Evolutionary conservation across 2,329 filamentous ascomycete species (phyloP).

Genomic region (Fusarium luffae): DNA sequence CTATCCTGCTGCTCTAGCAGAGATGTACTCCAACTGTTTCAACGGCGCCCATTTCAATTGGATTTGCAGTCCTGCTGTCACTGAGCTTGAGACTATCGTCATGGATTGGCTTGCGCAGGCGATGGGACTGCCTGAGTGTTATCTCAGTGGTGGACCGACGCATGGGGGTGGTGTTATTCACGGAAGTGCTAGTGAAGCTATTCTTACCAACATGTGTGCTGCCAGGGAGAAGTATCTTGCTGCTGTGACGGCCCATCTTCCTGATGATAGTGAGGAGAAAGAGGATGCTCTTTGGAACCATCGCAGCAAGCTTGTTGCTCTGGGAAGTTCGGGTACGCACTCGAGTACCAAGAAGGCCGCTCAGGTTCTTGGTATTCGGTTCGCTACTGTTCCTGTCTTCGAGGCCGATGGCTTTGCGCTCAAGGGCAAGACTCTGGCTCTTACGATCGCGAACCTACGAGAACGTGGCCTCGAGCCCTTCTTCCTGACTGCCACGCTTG

Average conservation of each 20-base stretch:
- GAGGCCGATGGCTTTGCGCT: constrained; percentile 75
- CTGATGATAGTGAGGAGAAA: constrained; percentile 68
- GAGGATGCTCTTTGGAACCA: constrained; percentile 74
- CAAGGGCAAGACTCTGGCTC: constrained; percentile 70
- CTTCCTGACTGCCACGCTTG: constrained; percentile 84
- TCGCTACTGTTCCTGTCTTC: constrained; percentile 72
- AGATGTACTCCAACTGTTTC: constrained; percentile 91
- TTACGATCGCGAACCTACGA: constrained; percentile 72
- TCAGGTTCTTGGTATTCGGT: constrained; percentile 86
- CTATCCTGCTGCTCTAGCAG: constrained; percentile 87
- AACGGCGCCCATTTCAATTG: constrained; percentile 96
- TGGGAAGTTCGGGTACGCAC: constrained; percentile 84
- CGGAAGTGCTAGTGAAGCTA: constrained; percentile 87
- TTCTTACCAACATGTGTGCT: constrained; percentile 87
- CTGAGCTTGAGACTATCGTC: constrained; percentile 91
- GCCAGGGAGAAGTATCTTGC: constrained; percentile 83
- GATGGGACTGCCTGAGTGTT: constrained; percentile 77
- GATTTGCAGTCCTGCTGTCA: constrained; percentile 92
- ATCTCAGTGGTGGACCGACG: constrained; percentile 75
- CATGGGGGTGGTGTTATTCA: constrained; percentile 92
- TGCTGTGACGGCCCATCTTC: constrained; percentile 64
- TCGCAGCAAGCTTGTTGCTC: constrained; percentile 71
- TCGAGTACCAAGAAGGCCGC: constrained; percentile 89
- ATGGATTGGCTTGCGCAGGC: constrained; percentile 90
- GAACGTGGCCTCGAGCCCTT: constrained; percentile 82